Conservation (phyloP, 352 stramenopile species). For the Phytophthora melonis region DNA sequence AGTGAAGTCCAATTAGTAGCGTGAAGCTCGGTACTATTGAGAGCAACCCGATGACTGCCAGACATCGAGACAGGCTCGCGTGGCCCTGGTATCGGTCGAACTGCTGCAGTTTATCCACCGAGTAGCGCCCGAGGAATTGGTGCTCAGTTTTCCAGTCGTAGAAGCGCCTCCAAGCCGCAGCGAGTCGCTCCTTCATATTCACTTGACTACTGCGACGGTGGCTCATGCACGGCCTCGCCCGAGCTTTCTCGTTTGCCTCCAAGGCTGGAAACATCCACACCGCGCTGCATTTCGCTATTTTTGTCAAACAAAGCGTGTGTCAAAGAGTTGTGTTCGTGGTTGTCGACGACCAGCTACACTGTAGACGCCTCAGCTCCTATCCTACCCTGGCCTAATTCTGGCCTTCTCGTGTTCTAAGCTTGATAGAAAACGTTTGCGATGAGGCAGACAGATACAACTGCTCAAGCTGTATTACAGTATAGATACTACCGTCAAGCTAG, state of each 20-base stretch:
- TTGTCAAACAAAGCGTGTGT: background rate
- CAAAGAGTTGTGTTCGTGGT: conserved; percentile 1
- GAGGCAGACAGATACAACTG: background rate
- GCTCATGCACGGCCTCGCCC: background rate
- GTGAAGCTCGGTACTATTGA: conserved; percentile 17
- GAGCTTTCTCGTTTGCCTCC: background rate
- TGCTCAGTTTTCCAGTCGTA: conserved; percentile 47
- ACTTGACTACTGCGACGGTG: background rate
- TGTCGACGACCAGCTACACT: background rate
- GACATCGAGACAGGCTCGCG: conserved; percentile 16
- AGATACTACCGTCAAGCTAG: background rate
- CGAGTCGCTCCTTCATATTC: conserved; percentile 5
- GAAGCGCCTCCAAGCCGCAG: conserved; percentile 17
- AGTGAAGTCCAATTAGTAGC: conserved; percentile 17
- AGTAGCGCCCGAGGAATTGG: conserved; percentile 47
- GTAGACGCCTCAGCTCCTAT: background rate
- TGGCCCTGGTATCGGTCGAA: conserved; percentile 39
- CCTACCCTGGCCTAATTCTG: background rate
- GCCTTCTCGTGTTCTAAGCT: background rate
- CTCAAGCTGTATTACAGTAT: background rate
- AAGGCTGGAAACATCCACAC: background rate
- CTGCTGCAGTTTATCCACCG: conserved; percentile 45
- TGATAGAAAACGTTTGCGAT: background rate
- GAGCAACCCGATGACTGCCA: conserved; percentile 35
- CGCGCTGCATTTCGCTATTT: background rate